Evolutionary conservation across 2,329 filamentous ascomycete genomes (phyloP).

Genomic region (Leptographium flavum): DNA sequence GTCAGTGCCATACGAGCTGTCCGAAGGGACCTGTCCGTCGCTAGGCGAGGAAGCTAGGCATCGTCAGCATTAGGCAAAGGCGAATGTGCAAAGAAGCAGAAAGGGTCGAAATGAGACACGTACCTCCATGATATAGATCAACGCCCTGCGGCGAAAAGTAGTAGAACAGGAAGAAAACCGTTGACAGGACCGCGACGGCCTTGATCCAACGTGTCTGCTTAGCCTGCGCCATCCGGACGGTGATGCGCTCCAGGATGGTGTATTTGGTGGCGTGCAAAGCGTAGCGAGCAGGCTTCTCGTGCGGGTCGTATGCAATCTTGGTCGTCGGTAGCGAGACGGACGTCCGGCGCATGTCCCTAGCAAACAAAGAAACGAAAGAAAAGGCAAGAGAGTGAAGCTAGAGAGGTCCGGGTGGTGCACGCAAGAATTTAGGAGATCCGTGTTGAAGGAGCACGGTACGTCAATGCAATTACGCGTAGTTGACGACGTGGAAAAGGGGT

Average conservation of each 20-base stretch:
- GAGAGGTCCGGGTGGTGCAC: not conserved
- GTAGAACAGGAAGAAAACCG: constrained; percentile 47
- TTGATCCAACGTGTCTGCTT: constrained; percentile 53
- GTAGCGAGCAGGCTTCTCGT: constrained; percentile 53
- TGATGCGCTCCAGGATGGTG: constrained; percentile 37
- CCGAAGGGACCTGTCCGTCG: constrained; percentile 39
- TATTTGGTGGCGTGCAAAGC: constrained; percentile 28
- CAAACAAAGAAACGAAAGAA: not conserved
- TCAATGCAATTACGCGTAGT: too few relatives aligned
- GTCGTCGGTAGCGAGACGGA: constrained; percentile 50
- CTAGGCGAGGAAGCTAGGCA: not conserved
- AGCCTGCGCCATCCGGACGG: constrained; percentile 46
- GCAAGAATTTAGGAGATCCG: not conserved
- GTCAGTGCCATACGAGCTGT: constrained; percentile 50
- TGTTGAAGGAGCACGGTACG: too few relatives aligned
- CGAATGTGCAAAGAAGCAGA: not conserved
- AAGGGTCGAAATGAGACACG: constrained; percentile 2
- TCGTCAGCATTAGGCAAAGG: not conserved
- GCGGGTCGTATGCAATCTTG: constrained; percentile 43
- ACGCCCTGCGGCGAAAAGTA: constrained; percentile 47
- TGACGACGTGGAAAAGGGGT: too few relatives aligned
- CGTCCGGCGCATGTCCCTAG: constrained; percentile 43
- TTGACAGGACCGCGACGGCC: constrained; percentile 46
- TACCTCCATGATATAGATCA: constrained; percentile 36
- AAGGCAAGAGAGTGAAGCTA: not conserved